These are phyloP conservation scores for Mycena vitilis DNA, from an alignment of 768 basidiomycete genomes.

Conservation along the genomic window DNA sequence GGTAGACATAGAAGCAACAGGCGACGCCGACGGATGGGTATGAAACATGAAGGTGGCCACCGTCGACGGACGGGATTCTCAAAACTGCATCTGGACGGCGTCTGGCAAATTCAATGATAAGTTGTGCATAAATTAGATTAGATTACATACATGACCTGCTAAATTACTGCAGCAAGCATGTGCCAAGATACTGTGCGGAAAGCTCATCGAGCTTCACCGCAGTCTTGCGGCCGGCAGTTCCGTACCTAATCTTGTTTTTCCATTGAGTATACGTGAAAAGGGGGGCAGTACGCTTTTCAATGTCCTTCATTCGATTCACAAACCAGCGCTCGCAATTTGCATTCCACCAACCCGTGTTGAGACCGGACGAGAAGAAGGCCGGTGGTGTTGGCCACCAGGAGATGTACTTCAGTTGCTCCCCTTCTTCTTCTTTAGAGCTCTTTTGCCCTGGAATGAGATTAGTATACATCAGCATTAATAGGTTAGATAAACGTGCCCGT, in stretches of 20 bases:
- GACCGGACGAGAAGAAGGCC: slow-evolving; percentile 26
- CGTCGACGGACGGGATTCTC: too few species aligned
- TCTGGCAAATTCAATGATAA: too few species aligned
- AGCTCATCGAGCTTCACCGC: slow-evolving; percentile 8
- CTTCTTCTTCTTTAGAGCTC: slow-evolving; percentile 9
- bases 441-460: slow-evolving; percentile 21
- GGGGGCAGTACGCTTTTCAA: neutral
- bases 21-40: too few species aligned
- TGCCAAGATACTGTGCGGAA: slow-evolving; percentile 11
- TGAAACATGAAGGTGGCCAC: too few species aligned
- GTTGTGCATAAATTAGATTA: neutral
- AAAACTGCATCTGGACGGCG: too few species aligned
- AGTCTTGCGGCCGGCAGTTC: slow-evolving; percentile 11
- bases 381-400: slow-evolving; percentile 29
- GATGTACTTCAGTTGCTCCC: slow-evolving; percentile 23
- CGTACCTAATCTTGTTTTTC: slow-evolving; percentile 22
- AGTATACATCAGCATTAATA: slow-evolving; percentile 12
- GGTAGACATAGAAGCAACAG: too few species aligned
- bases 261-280: slow-evolving; percentile 17
- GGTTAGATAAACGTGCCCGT: slow-evolving; percentile 17
- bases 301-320: slow-evolving; percentile 24
- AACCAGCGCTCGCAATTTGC: slow-evolving; percentile 30
- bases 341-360: slow-evolving; percentile 31
- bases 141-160: neutral
- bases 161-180: neutral